phyloP scores from a whole-genome alignment of 345 rosid species.

The Pugionium cornutum region DNA sequence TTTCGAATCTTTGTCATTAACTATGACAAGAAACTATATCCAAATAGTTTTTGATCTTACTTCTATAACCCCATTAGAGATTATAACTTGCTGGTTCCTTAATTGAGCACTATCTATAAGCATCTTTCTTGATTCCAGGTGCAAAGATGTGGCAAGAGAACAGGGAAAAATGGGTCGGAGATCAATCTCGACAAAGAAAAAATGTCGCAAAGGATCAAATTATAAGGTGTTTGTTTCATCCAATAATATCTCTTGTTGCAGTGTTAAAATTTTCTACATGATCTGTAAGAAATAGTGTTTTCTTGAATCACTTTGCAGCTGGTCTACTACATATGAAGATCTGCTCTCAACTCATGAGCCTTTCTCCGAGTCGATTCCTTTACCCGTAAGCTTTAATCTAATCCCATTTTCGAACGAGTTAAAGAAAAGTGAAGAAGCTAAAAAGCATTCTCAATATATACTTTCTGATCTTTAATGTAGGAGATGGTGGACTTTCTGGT shows the following conservation, averaged over 20 bases:
- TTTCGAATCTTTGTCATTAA: neutral
- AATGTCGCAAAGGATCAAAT: constrained; percentile 60
- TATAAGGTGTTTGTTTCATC: constrained; percentile 60
- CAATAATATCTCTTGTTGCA: neutral
- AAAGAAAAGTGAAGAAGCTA: neutral
- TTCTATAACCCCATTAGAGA: neutral
- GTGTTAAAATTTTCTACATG: neutral
- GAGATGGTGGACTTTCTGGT: constrained; percentile 96
- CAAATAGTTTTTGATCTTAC: neutral
- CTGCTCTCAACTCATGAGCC: constrained; percentile 76
- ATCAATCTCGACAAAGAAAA: constrained; percentile 49
- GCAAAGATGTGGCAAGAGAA: constrained; percentile 71
- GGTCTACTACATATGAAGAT: constrained; percentile 87
- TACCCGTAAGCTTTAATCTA: constrained; percentile 57
- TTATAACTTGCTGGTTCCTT: constrained; percentile 4
- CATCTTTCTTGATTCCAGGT: constrained; percentile 47
- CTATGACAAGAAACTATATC: neutral
- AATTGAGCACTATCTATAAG: constrained; percentile 28
- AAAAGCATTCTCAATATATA: constrained; percentile 1
- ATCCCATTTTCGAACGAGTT: neutral
- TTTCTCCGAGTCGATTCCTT: constrained; percentile 78
- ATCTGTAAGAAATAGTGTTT: neutral
- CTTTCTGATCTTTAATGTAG: constrained; percentile 44
- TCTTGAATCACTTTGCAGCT: constrained; percentile 55
- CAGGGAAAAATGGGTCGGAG: constrained; percentile 80